Conservation (phyloP, 345 rosid genomes). For the Arabis hirsuta region DNA sequence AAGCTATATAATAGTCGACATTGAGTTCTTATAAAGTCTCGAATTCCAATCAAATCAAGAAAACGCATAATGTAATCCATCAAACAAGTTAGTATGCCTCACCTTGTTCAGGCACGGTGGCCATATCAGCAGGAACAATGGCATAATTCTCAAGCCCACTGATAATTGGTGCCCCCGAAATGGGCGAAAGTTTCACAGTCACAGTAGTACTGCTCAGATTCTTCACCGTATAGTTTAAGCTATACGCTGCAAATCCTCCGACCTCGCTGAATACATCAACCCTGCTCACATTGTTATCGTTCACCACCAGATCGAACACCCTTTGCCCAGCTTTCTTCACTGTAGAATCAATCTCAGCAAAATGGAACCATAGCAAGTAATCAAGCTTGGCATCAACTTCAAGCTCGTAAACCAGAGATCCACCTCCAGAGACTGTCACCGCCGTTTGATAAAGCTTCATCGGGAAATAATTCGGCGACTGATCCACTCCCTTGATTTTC, state of each 20-base stretch:
- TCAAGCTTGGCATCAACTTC: constrained; percentile 88
- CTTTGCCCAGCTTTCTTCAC: constrained; percentile 73
- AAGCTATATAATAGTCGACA: not conserved
- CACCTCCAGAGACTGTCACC: constrained; percentile 52
- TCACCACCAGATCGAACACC: constrained; percentile 78
- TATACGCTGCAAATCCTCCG: constrained; percentile 68
- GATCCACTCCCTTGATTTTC: constrained; percentile 53
- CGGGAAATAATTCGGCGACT: constrained; percentile 87
- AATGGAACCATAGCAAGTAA: constrained; percentile 93
- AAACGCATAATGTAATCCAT: not conserved
- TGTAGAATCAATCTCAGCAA: constrained; percentile 81
- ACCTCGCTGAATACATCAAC: constrained; percentile 71
- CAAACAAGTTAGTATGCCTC: not conserved
- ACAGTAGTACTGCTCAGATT: constrained; percentile 65
- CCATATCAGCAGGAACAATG: constrained; percentile 74
- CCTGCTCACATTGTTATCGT: constrained; percentile 64
- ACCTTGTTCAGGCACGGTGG: constrained; percentile 90
- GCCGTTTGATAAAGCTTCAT: constrained; percentile 92
- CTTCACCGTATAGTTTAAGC: constrained; percentile 55
- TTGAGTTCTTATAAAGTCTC: not conserved
- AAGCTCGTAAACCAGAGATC: constrained; percentile 60
- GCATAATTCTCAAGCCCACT: constrained; percentile 94
- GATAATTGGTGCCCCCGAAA: constrained; percentile 66
- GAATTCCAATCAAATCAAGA: constrained; percentile 3
- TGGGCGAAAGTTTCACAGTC: constrained; percentile 63